phyloP scores from a whole-genome alignment of 2,329 filamentous ascomycete species.

The Teratosphaeria pseudoeucalypti region DNA sequence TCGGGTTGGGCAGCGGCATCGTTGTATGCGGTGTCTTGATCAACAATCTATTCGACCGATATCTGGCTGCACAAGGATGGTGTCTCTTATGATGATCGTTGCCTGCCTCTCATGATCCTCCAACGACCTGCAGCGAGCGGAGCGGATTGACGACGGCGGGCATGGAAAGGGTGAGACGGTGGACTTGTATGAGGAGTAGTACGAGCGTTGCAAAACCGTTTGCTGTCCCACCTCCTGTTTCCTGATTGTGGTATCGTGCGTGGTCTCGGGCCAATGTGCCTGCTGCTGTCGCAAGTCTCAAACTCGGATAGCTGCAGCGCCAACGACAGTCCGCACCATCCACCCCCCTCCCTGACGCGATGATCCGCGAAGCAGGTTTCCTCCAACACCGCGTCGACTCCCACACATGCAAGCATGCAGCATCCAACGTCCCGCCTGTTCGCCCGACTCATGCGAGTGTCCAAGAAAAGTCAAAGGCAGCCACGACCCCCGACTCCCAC shows the following conservation, averaged over 20 bases:
- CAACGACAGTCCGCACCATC: not conserved
- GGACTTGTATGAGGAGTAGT: not conserved
- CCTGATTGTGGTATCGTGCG: not conserved
- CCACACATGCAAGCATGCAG: not conserved
- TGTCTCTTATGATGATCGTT: not conserved
- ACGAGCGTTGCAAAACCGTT: not conserved
- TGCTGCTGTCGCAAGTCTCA: not conserved
- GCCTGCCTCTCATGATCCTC: not conserved
- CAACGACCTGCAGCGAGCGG: not conserved
- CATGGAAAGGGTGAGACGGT: not conserved
- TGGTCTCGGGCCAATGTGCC: no score
- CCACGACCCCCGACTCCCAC: not conserved
- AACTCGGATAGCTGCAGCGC: not conserved
- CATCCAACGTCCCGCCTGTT: not conserved
- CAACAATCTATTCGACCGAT: not conserved
- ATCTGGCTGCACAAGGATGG: not conserved
- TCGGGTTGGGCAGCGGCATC: slow-evolving; percentile 11
- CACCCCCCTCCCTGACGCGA: not conserved
- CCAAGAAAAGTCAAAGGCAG: not conserved
- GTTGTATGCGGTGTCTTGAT: not conserved
- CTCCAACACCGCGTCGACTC: not conserved
- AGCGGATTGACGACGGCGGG: not conserved
- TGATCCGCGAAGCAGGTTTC: not conserved
- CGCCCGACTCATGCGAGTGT: not conserved
- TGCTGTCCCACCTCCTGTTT: not conserved